A percentile compares a stretch with the other conserved stretches of the same genome.
phyloP scores from a whole-genome alignment of 148 eudicot species.

The Drosera capensis region DNA sequence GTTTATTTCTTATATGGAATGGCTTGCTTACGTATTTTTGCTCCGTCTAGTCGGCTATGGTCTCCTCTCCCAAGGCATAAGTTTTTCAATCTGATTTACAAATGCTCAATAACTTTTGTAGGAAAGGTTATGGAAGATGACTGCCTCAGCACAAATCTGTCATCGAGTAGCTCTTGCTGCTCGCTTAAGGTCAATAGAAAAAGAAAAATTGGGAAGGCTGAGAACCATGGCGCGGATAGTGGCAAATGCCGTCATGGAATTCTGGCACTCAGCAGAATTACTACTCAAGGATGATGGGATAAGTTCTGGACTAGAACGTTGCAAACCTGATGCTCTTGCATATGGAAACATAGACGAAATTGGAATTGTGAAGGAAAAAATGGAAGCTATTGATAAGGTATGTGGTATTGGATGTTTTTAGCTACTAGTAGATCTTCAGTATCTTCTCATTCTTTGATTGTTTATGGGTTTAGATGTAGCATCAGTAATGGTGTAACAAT shows the following conservation, averaged over 20 bases:
- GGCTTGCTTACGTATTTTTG: neutral
- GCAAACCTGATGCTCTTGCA: conserved; percentile 9
- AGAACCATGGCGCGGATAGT: conserved; percentile 47
- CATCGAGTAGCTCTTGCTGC: conserved; percentile 42
- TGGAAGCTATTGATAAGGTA: conserved; percentile 14
- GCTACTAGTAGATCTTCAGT: too few relatives aligned
- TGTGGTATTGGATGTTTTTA: too few relatives aligned
- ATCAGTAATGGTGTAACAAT: too few relatives aligned
- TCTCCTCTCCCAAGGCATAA: neutral
- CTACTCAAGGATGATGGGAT: conserved; percentile 9
- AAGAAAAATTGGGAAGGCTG: conserved; percentile 25
- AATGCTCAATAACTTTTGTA: conserved; percentile 9
- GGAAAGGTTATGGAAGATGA: conserved; percentile 89
- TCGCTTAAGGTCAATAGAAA: conserved; percentile 38
- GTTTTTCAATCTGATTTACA: neutral
- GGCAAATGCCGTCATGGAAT: conserved; percentile 68
- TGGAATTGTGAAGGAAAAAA: conserved; percentile 3
- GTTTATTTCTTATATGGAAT: neutral
- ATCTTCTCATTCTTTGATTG: too few relatives aligned
- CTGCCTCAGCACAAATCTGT: conserved; percentile 73
- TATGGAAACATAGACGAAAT: conserved; percentile 8
- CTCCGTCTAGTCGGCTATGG: neutral
- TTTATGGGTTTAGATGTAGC: too few relatives aligned
- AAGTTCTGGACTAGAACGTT: conserved; percentile 10
- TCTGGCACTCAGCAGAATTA: conserved; percentile 65